Base-by-base conservation (phyloP, 1,284 basidiomycete genomes). In the Moesziomyces parantarcticus region DNA sequence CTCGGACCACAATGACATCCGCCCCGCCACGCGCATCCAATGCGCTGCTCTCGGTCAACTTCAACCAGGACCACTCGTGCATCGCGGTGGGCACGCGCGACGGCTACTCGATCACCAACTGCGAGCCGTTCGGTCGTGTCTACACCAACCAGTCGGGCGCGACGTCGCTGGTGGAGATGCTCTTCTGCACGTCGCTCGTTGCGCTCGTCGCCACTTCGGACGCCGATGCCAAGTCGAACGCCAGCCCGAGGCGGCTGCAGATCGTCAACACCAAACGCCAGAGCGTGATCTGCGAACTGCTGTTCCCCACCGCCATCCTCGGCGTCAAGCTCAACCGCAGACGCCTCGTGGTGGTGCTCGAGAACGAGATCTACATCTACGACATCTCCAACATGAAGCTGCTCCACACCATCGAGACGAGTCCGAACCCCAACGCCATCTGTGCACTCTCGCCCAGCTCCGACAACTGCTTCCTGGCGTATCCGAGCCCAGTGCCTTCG, bases 241-340 rank as follows among this genome's bases (percentile, higher is more conserved):
- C 89, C 26, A 93, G 91, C 83, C 94, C 94, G 3, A 88, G 96
- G 20, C 51, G 65, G 11, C 86, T 99, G 50, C 94, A 97, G 87
- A 98, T 99, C 63, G 93, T 98, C 54, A 99, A 99, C 83, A 99
- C 96, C 11, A 97, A 97, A 92, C 90, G 96, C 29, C 93, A 98
- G 88, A 96, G 93, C 21, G 96, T 95, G 87, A 99, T 99, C 72
- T 99, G 97, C 89, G 96, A 99, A 83, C 89, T 99, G 21, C 89
- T 96, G 18, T 99, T 99, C 84, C 96, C 96, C 0, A 94, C 94
- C 1, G 93, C 94, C 1, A 95, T 99, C 62, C 89, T 98, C 26
- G 90, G 92, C 6, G 95, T 99, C 83, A 97, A 97, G 86, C 88
- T 99, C 81, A 99, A 99, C 86, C 88, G 97, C 58, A 94, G 97